A percentile compares a stretch with the other conserved stretches of the same genome.
These are phyloP conservation scores for Zoysia japonica DNA, from an alignment of 176 grass and related monocot species.

Conservation along the genomic window DNA sequence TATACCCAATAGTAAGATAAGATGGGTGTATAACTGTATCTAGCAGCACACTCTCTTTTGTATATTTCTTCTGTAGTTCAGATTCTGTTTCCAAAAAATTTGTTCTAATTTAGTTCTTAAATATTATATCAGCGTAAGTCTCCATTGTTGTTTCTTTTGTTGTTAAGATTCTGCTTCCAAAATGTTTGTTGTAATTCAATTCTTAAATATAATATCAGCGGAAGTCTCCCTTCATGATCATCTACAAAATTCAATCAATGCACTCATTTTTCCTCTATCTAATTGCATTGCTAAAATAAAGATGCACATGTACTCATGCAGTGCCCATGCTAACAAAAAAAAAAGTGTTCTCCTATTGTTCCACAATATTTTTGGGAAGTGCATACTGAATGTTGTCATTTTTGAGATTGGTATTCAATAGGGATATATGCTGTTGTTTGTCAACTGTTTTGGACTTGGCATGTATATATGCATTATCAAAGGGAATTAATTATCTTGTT, in stretches of 20 bases:
- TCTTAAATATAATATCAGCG: slow-evolving; percentile 9
- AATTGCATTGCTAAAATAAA: neutral
- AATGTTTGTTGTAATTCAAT: neutral
- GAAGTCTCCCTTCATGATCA: neutral
- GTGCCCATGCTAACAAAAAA: neutral
- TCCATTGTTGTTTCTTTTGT: neutral
- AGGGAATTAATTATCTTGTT: neutral
- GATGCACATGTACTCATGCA: neutral
- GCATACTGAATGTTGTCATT: neutral
- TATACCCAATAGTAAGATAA: neutral
- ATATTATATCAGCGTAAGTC: slow-evolving; percentile 11
- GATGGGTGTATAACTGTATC: neutral
- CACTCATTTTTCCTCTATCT: neutral
- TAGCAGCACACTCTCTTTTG: neutral
- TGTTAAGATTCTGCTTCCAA: neutral
- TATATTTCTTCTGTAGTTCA: neutral
- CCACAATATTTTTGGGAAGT: neutral
- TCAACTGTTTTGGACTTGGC: neutral
- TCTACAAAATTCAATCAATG: neutral
- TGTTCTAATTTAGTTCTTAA: neutral
- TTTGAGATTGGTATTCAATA: neutral
- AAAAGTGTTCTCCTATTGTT: neutral
- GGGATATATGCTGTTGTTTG: neutral
- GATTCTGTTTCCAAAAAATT: neutral
- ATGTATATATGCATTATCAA: neutral